Percentiles rank a stretch among this genome's conserved stretches.
These are phyloP conservation scores for Aureobasidium sp. DNA, from an alignment of 2,329 filamentous ascomycete genomes.

Conservation along the genomic window DNA sequence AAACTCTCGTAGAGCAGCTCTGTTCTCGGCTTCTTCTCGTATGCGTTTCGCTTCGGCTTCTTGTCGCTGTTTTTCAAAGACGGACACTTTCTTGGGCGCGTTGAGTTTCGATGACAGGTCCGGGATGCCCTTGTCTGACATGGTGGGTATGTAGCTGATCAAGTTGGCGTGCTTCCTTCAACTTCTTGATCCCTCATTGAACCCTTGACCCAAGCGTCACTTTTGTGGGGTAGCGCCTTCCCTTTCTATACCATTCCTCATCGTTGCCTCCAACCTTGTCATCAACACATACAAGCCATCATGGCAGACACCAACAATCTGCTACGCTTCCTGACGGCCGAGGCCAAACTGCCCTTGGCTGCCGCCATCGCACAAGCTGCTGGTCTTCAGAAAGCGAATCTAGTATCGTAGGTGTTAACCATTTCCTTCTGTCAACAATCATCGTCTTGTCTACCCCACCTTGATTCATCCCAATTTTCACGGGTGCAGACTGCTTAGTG, in stretches of 20 bases:
- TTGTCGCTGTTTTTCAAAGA: conserved; percentile 81
- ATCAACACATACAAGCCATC: neutral
- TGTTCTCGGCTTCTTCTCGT: conserved; percentile 79
- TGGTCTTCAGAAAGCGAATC: conserved; percentile 44
- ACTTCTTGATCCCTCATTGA: neutral
- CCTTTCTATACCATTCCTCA: neutral
- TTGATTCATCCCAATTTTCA: neutral
- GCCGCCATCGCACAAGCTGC: conserved; percentile 49
- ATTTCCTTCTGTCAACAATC: neutral
- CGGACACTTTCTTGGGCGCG: conserved; percentile 73
- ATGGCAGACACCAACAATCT: conserved; percentile 25
- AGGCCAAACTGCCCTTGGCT: conserved; percentile 50
- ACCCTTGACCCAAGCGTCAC: conserved; percentile 21
- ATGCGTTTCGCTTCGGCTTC: conserved; percentile 83
- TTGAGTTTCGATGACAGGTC: conserved; percentile 49
- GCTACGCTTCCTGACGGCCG: conserved; percentile 52
- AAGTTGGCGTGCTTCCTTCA: neutral
- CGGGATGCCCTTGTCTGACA: conserved; percentile 11
- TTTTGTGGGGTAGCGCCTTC: neutral
- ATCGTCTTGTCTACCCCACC: neutral
- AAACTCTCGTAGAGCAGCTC: conserved; percentile 80
- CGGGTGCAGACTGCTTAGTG: neutral
- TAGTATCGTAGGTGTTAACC: conserved; percentile 44
- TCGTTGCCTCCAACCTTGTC: neutral
- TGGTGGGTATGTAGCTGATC: neutral